Base-by-base conservation (phyloP, 2,329 filamentous ascomycete genomes). In the Claviceps sp. region DNA sequence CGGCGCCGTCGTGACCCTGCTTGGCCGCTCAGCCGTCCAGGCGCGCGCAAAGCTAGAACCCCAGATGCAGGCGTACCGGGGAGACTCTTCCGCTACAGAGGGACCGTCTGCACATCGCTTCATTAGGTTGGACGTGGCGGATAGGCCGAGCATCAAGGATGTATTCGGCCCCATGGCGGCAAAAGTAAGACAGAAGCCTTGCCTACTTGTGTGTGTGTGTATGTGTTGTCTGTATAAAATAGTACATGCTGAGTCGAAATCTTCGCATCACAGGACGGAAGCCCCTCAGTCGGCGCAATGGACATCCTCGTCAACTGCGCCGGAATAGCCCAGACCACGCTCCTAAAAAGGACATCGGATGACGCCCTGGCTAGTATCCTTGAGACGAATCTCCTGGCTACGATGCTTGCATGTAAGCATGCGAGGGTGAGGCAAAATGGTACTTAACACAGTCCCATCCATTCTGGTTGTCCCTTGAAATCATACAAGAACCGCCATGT, bases 261-360 rank as follows among this genome's bases (percentile, higher is more conserved):
- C 30, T 34, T 34, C 9, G 9, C 30, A 34, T 34, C 30, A 14
- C 22, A 49, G 22, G 22, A 49, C 2, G 24, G 47, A 16, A 46
- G 36, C 26, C 43, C 30, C 13, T 36, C 53, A 40, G 61, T 70
- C 38, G 68, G 68, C 0, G 60, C 63, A 8, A 57, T 72, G 8
- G 73, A 79, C 60, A 71, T 91, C 34, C 76, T 95, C 1, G 76
- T 95, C 56, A 94, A 95, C 62, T 85, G 86, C 26, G 89, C 89
- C 0, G 89, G 89, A 9, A 72, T 89, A 22, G 74, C 83, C 0
- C 81, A 89, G 58, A 75, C 74, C 13, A 77, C 74, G 0, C 70
- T 88, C 1, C 73, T 93, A n/a, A 69, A 79, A 45, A 70, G 73
- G 9, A 80, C 78, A 1, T 60, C 66, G 0, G 62, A 75, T 0